These are phyloP conservation scores for Wakefieldia striispora DNA, from an alignment of 768 basidiomycete genomes.

Conservation along the genomic window DNA sequence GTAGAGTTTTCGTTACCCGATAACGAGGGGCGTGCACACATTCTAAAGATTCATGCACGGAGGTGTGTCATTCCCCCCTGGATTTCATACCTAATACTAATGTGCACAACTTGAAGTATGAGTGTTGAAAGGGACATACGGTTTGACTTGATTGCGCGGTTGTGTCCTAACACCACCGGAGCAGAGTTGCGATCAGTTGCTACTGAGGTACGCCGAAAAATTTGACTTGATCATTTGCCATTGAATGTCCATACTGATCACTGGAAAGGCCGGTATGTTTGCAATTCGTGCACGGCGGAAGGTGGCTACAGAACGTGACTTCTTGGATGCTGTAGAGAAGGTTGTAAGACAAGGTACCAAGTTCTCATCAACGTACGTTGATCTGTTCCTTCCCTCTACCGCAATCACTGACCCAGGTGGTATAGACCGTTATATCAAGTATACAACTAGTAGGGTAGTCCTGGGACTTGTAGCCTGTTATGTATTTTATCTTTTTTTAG, in stretches of 20 bases:
- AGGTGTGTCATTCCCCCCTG: conserved; percentile 50
- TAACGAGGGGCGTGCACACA: conserved; percentile 94
- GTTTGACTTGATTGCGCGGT: conserved; percentile 92
- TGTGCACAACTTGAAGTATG: conserved; percentile 64
- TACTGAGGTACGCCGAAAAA: conserved; percentile 66
- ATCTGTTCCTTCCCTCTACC: background rate
- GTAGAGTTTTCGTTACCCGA: conserved; percentile 96
- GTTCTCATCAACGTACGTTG: conserved; percentile 89
- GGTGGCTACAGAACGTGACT: conserved; percentile 96
- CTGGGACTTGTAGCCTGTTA: conserved; percentile 6
- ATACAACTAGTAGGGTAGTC: conserved; percentile 65
- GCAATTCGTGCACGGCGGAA: conserved; percentile 96
- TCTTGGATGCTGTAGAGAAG: conserved; percentile 97
- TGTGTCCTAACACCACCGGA: conserved; percentile 98
- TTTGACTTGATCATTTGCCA: background rate
- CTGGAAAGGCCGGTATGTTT: conserved; percentile 96
- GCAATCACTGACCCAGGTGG: conserved; percentile 5
- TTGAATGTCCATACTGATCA: conserved; percentile 77
- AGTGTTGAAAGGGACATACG: conserved; percentile 96
- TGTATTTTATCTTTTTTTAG: conserved; percentile 17
- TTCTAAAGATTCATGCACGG: conserved; percentile 93
- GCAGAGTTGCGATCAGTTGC: conserved; percentile 97
- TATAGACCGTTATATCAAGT: conserved; percentile 85
- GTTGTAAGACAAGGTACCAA: conserved; percentile 97
- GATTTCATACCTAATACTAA: background rate